Evolutionary conservation across 441 rosid genomes (phyloP), one percentile per base, ranked within the genome.

Genomic region (Biscutella laevigata): DNA sequence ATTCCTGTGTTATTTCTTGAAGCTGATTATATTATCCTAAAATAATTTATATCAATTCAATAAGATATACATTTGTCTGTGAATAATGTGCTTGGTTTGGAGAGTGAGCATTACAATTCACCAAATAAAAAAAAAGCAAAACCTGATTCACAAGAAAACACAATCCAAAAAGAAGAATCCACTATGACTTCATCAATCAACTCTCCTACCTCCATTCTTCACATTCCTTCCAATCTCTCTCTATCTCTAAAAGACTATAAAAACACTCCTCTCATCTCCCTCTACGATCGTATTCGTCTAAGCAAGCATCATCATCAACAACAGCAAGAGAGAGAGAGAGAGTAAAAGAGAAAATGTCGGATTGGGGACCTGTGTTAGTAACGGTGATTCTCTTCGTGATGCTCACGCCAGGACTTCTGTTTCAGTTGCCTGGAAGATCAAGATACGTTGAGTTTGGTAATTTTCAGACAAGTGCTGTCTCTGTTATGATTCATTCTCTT

Each of bases 401-500:
- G 73, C 74, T 83, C 4, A 71, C 83, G 11, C 87, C 90, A 22
- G 90, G 90, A 4, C 77, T 83, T 46, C 63, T 83, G 73, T 78
- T 83, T 50, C 87, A 80, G 78, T 41, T 82, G 7, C 90, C 90
- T 0, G 90, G 86, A 13, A 48, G 47, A 41, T 69, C 52, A 22
- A 53, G 71, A 59, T 61, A 62, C 35, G 76, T 80, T 4, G 87
- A 83, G 62, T 83, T 80, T 39, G 87, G 83, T 26, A 80, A 73
- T 55, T 73, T 83, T 54, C 74, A 70, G 68, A 83, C 87, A 1
- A 83, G 81, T 39, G 84, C 75, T 8, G 77, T 73, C 2, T 69
- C 90, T 1, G 73, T 83, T 50, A 46, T 74, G 19, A 36, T 52
- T 16, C 67, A 67, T 59, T 60, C 58, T 20, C 33, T 60, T 63